Percentiles rank a stretch among this genome's conserved stretches.
phyloP scores from a whole-genome alignment of 2,329 filamentous ascomycete genomes.

The Monosporascus ibericus region DNA sequence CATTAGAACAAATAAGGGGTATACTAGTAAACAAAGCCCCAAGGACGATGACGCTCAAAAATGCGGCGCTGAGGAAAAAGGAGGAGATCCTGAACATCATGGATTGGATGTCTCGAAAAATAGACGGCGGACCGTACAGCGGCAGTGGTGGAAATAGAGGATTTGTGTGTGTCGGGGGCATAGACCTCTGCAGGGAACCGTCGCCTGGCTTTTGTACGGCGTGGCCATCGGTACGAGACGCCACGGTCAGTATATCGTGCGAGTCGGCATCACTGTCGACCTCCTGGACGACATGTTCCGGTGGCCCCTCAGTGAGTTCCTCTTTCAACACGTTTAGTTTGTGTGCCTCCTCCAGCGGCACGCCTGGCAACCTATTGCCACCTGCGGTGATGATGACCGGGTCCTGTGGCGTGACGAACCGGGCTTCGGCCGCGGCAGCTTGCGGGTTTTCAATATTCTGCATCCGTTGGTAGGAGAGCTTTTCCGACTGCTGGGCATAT shows the following conservation, averaged over 20 bases:
- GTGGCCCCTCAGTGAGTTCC: conserved; percentile 23
- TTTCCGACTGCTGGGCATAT: conserved; percentile 57
- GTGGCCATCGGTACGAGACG: conserved; percentile 24
- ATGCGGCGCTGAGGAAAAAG: conserved; percentile 69
- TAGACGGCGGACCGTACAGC: conserved; percentile 69
- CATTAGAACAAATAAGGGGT: conserved; percentile 40
- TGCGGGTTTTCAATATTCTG: conserved; percentile 21
- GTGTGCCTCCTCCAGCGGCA: conserved; percentile 64
- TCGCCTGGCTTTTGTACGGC: conserved; percentile 38
- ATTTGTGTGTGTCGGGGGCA: conserved; percentile 65
- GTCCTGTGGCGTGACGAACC: conserved; percentile 63
- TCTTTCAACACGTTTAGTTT: conserved; percentile 61
- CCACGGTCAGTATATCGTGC: conserved; percentile 10
- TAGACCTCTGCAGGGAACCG: conserved; percentile 38
- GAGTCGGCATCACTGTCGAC: conserved; percentile 17
- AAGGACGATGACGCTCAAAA: conserved; percentile 69
- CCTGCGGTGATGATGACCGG: conserved; percentile 64
- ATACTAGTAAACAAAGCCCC: conserved; percentile 67
- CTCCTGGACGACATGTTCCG: background rate
- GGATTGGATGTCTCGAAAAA: conserved; percentile 60
- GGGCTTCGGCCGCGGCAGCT: conserved; percentile 55
- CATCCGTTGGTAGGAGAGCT: conserved; percentile 39
- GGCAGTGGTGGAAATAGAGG: conserved; percentile 81
- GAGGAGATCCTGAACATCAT: conserved; percentile 60
- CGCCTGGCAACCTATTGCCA: conserved; percentile 59